Conservation (phyloP, 306 rosid species). For the Aeschynomene evenia region DNA sequence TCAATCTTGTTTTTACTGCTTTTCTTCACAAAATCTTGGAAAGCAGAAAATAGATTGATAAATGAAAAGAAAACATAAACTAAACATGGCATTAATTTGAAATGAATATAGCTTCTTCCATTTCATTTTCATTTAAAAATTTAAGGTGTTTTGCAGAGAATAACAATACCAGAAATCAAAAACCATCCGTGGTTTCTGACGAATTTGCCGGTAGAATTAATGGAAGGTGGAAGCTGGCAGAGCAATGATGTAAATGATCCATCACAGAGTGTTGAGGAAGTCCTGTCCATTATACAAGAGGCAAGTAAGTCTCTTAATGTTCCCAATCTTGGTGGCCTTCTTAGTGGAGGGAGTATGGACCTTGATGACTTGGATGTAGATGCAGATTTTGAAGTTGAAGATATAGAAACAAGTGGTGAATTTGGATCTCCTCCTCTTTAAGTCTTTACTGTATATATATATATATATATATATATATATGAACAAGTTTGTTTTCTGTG, state of each 20-base stretch:
- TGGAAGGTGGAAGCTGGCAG: slow-evolving; percentile 77
- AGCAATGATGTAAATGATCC: slow-evolving; percentile 58
- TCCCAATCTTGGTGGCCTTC: slow-evolving; percentile 41
- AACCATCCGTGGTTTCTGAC: slow-evolving; percentile 74
- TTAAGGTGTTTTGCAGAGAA: slow-evolving; percentile 54
- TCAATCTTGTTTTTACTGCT: no score
- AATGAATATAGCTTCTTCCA: slow-evolving; percentile 12
- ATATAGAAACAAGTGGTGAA: slow-evolving; percentile 61
- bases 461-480: slow-evolving; percentile 32
- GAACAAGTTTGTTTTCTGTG: background rate
- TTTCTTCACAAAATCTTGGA: no score
- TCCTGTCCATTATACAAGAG: slow-evolving; percentile 59
- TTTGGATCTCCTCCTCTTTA: slow-evolving; percentile 53
- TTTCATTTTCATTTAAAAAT: slow-evolving; percentile 8
- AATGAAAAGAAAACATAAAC: no score
- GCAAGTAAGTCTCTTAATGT: slow-evolving; percentile 47
- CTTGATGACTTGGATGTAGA: slow-evolving; percentile 70
- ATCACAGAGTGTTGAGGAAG: slow-evolving; percentile 67
- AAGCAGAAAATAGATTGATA: no score
- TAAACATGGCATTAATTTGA: background rate
- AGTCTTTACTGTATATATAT: no score
- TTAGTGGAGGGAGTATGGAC: slow-evolving; percentile 65
- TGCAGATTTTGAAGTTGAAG: slow-evolving; percentile 58
- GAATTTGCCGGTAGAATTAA: slow-evolving; percentile 66
- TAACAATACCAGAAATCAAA: slow-evolving; percentile 67